Conservation (phyloP, 495 filamentous ascomycete species). For the Xylaria castorea region DNA sequence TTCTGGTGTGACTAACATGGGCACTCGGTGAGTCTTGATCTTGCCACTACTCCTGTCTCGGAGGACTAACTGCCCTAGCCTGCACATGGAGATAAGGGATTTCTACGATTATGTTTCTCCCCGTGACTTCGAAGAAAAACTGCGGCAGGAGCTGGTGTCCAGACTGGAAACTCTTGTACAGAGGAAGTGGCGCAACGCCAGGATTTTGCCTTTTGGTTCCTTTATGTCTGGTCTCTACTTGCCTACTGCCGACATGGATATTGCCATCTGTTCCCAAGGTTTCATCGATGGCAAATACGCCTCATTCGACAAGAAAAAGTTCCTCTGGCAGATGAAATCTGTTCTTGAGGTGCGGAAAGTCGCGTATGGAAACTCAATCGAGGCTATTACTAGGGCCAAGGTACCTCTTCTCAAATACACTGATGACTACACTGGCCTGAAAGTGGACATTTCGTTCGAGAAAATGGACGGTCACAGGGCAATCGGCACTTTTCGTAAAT, state of each 20-base stretch:
- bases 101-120: constrained; percentile 87
- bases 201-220: constrained; percentile 82
- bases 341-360: constrained; percentile 59
- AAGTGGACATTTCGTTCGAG: constrained; percentile 93
- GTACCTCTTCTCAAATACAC: constrained; percentile 94
- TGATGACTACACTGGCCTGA: constrained; percentile 73
- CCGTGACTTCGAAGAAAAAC: constrained; percentile 72
- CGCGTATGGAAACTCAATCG: constrained; percentile 58
- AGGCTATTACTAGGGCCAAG: constrained; percentile 74
- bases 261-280: constrained; percentile 78
- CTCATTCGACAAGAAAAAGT: constrained; percentile 45
- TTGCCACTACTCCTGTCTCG: neutral
- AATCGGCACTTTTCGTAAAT: constrained; percentile 76
- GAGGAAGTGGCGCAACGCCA: constrained; percentile 57
- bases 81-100: constrained; percentile 88
- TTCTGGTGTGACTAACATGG: constrained; percentile 51
- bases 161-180: constrained; percentile 62
- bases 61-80: constrained; percentile 45
- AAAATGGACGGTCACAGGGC: constrained; percentile 81
- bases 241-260: constrained; percentile 90
- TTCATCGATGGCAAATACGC: constrained; percentile 53
- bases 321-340: constrained; percentile 54
- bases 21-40: constrained; percentile 56
- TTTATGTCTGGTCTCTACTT: constrained; percentile 90
- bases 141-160: constrained; percentile 73